phyloP scores from a whole-genome alignment of 768 basidiomycete genomes.

The Imleria badia region DNA sequence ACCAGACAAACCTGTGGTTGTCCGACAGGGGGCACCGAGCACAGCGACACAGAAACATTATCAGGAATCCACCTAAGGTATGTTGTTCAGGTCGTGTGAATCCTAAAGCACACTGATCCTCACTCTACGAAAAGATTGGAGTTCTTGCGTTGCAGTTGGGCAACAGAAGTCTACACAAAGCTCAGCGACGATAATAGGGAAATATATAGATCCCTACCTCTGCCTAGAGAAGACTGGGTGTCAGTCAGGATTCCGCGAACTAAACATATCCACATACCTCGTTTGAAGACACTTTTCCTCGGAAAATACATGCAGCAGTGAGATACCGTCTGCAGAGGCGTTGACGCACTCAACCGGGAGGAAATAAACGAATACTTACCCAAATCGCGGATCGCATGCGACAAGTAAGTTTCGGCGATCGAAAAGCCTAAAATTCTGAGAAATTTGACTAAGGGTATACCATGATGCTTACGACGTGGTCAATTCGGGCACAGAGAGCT shows the following conservation, averaged over 20 bases:
- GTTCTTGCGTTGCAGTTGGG: slow-evolving; percentile 73
- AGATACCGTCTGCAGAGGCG: slow-evolving; percentile 63
- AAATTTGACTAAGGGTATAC: neutral
- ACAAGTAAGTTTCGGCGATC: slow-evolving; percentile 79
- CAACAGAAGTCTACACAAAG: slow-evolving; percentile 57
- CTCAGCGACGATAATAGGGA: slow-evolving; percentile 8
- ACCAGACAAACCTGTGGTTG: slow-evolving; percentile 55
- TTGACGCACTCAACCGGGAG: neutral
- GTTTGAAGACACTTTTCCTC: slow-evolving; percentile 75
- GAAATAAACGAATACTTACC: slow-evolving; percentile 38
- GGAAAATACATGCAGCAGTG: slow-evolving; percentile 85
- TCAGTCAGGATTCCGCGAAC: neutral
- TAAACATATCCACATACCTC: slow-evolving; percentile 54
- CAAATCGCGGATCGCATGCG: slow-evolving; percentile 77
- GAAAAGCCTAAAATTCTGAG: slow-evolving; percentile 54
- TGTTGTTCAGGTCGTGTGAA: neutral
- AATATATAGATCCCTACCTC: slow-evolving; percentile 44
- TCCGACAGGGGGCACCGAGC: slow-evolving; percentile 81
- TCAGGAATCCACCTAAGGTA: slow-evolving; percentile 80
- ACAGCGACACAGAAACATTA: slow-evolving; percentile 82
- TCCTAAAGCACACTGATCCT: slow-evolving; percentile 16
- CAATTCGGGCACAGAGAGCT: slow-evolving; percentile 62
- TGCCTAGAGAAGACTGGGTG: slow-evolving; percentile 35
- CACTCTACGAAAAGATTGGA: slow-evolving; percentile 80
- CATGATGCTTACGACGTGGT: slow-evolving; percentile 60